Conservation (phyloP, 2,329 filamentous ascomycete genomes). For the Metarhizium album region DNA sequence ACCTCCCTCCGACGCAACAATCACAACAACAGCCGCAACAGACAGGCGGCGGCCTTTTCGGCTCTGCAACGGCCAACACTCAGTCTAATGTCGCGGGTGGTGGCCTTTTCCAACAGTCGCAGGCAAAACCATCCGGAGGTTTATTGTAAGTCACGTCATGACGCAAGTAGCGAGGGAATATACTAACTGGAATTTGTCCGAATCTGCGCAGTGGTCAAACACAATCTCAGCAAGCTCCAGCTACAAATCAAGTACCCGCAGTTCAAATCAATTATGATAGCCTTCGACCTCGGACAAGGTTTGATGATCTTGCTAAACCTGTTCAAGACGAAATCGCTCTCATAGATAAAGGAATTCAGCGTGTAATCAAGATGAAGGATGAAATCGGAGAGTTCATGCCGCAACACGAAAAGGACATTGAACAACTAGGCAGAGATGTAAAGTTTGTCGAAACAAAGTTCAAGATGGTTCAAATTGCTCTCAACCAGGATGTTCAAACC, state of each 20-base stretch:
- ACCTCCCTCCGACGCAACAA: constrained; percentile 14
- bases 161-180: neutral
- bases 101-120: constrained; percentile 24
- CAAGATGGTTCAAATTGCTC: constrained; percentile 31
- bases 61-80: constrained; percentile 11
- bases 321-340: constrained; percentile 67
- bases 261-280: constrained; percentile 71
- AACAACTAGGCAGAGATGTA: constrained; percentile 35
- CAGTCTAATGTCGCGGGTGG: constrained; percentile 10
- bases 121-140: constrained; percentile 20
- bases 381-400: constrained; percentile 62
- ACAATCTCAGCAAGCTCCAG: constrained; percentile 20
- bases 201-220: constrained; percentile 16
- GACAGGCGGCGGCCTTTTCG: constrained; percentile 20
- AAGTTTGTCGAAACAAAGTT: constrained; percentile 40
- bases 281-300: constrained; percentile 78
- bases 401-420: constrained; percentile 38
- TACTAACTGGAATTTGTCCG: neutral
- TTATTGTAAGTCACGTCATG: constrained; percentile 19
- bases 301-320: constrained; percentile 77
- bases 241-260: constrained; percentile 49
- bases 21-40: constrained; percentile 18
- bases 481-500: constrained; percentile 48
- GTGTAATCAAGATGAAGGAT: constrained; percentile 67
- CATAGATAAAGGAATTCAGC: constrained; percentile 71